Base-by-base conservation (phyloP, 108 stramenopile genomes). In the Craspedostauros australis region DNA sequence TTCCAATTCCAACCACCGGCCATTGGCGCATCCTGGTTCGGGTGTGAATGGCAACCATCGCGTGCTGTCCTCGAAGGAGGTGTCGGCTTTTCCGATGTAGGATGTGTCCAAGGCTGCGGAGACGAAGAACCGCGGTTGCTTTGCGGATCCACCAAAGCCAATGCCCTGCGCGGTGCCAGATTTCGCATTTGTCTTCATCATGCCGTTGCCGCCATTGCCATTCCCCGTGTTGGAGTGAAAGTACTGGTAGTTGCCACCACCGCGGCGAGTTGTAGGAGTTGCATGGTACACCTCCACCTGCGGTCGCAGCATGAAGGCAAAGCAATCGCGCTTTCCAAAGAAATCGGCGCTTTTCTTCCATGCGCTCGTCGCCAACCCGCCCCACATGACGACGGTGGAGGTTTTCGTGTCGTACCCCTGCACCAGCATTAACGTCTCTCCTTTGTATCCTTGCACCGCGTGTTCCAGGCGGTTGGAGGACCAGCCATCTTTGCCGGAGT, bases 271-370 rank as follows among this genome's bases (percentile, higher is more conserved):
- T 15, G 72, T 66, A 50, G 12, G 34, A 9, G 34, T 8, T 12
- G 9, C 34, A 9, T 11, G 34, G 11, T 72, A 71, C 30, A 79
- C 50, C 36, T 37, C 51, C 28, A 69, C 42, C 4, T 57, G 20
- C 54, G 78, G 46, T 45, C 47, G 4, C 67, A 49, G 9, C 57
- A 40, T 49, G 32, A 67, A 75, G 6, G 75, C 50, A 28, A 72
- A 79, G 52, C 70, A 75, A 46, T 79, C 78, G 0, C 64, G 64
- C 23, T 68, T 70, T 8, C 77, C 77, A 41, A 69, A 79, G 60
- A 64, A 79, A 31, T 50, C 50, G 26, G 53, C 60, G 3, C 54
- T 54, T 42, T 79, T 72, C 24, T 57, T 50, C 78, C 78, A 79
- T 16, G 73, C 46, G 38, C 57, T 65, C 24, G 53, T 60, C 37